Evolutionary conservation across 306 rosid genomes (phyloP), one percentile per base, ranked within the genome.

Genomic region (Quercus variabilis): DNA sequence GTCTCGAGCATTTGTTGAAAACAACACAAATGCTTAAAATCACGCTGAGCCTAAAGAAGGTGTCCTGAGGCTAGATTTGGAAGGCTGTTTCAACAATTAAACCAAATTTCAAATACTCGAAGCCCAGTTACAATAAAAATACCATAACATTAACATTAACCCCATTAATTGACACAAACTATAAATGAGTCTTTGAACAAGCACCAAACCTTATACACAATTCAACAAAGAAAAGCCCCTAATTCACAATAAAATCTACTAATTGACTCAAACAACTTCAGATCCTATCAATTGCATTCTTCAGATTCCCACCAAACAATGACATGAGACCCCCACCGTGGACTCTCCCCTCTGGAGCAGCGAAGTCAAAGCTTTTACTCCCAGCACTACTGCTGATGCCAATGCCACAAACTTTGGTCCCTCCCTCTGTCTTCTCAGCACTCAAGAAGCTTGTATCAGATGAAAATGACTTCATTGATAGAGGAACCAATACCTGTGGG

Each of bases 321-420:
- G 85, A 75, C 98, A 93, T 90, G 81, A 93, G 97, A 74, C 91
- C 93, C 5, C 98, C 98, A 13, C 97, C 97, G 4, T 93, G 98
- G 54, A 93, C 98, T 85, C 95, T 87, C 49, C 94, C 98, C 74
- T 93, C 98, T 0, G 98, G 98, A 78, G 89, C 81, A 56, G 69
- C 74, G 20, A 91, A 93, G 52, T 86, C 79, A 2, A 75, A 52
- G 77, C 88, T 82, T 73, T 80, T 87, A 76, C 55, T 77, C 51
- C 71, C 81, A 41, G 79, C 25, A 6, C 84, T 62, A 78, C 81
- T 49, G 60, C 88, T 80, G 6, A 52, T 60, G 35, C 82, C 85
- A 5, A 18, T 20, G 73, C 55, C 77, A 13, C 55, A 80, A 73
- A 73, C 81, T 4, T 73, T 77, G 82, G 82, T 87, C 74, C 63